Evolutionary conservation across 2,329 filamentous ascomycete species (phyloP).

Genomic region (Sphaerulina musiva): DNA sequence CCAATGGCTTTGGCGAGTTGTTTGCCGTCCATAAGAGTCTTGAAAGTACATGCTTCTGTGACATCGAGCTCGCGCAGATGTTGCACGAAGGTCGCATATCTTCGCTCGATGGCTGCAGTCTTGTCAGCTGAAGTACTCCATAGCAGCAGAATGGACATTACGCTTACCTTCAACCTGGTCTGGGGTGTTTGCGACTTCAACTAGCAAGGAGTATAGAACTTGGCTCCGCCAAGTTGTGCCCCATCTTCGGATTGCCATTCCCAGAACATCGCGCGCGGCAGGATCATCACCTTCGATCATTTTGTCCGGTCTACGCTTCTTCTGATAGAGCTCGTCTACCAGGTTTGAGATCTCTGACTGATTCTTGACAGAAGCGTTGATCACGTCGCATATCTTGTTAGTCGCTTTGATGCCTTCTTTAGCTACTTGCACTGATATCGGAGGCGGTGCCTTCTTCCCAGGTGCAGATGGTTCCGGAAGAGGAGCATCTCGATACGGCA

Average conservation of each 20-base stretch:
- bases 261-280: constrained; percentile 56
- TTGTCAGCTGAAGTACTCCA: constrained; percentile 7
- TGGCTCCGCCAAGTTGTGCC: constrained; percentile 67
- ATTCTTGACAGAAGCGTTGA: constrained; percentile 60
- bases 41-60: constrained; percentile 44
- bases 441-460: constrained; percentile 49
- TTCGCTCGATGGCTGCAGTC: constrained; percentile 40
- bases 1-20: constrained; percentile 61
- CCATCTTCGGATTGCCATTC: constrained; percentile 69
- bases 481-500: constrained; percentile 61
- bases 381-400: constrained; percentile 65
- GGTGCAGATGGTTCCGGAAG: constrained; percentile 34
- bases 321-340: constrained; percentile 49
- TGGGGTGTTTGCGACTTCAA: constrained; percentile 49
- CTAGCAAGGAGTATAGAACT: constrained; percentile 59
- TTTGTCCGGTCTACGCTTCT: constrained; percentile 42
- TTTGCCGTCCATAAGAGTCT: constrained; percentile 62
- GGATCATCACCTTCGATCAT: constrained; percentile 39
- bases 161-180: constrained; percentile 41
- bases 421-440: constrained; percentile 57
- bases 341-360: constrained; percentile 56
- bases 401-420: constrained; percentile 73
- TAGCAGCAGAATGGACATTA: constrained; percentile 3
- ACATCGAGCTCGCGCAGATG: constrained; percentile 48
- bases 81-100: constrained; percentile 50